Conservation (phyloP, 495 filamentous ascomycete species). For the Penicillium canariense region DNA sequence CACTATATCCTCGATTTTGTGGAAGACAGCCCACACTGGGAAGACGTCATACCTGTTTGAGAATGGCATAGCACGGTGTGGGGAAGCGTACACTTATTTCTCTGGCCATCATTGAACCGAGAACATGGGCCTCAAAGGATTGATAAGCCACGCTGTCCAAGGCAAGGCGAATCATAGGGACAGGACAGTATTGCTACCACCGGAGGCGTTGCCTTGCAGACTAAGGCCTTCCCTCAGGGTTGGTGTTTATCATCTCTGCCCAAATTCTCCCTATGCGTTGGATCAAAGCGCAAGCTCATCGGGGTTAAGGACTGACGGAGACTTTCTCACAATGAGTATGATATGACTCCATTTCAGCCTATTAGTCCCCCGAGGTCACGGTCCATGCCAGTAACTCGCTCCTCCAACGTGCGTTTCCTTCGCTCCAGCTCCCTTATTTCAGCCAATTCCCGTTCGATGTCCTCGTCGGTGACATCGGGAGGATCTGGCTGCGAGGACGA, state of each 20-base stretch:
- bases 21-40: not conserved
- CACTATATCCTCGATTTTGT: not conserved
- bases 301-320: not conserved
- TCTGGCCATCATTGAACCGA: not conserved
- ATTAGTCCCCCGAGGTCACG: conserved; percentile 69
- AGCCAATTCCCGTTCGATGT: conserved; percentile 86
- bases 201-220: not conserved
- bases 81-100: not conserved
- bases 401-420: conserved; percentile 77
- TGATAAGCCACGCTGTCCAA: not conserved
- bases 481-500: conserved; percentile 47
- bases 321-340: not conserved
- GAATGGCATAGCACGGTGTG: not conserved
- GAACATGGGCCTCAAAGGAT: not conserved
- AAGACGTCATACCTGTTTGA: not conserved
- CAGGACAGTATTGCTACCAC: not conserved
- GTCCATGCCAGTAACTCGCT: conserved; percentile 75
- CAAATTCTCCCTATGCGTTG: no score
- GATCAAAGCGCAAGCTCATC: no score
- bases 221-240: not conserved
- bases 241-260: no score
- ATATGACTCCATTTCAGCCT: conserved; percentile 34
- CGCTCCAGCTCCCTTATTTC: conserved; percentile 98
- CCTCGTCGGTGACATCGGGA: conserved; percentile 59
- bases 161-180: not conserved